A percentile compares a stretch with the other conserved stretches of the same genome.
These are phyloP conservation scores for Pelargonium cotyledonis DNA, from an alignment of 441 rosid genomes.

Conservation along the genomic window DNA sequence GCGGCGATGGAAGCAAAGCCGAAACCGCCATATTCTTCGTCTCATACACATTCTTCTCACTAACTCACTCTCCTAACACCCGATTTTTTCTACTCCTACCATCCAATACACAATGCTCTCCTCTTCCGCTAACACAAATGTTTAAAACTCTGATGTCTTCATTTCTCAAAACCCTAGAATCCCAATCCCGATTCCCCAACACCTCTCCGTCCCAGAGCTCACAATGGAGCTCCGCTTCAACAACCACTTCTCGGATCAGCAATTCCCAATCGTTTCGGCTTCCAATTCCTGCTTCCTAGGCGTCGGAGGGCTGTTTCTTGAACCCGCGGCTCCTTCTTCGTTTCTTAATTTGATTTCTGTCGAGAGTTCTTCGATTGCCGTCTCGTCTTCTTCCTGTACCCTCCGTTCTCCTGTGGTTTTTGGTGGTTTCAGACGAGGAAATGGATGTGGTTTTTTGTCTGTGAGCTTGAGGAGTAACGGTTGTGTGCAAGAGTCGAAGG, in stretches of 20 bases:
- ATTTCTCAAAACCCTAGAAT: not conserved
- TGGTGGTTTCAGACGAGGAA: not conserved
- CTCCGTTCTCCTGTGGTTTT: not conserved
- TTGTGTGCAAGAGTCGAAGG: conserved; percentile 33
- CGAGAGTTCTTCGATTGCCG: not conserved
- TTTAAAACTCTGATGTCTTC: no score
- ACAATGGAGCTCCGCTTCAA: not conserved
- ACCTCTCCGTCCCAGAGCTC: no score
- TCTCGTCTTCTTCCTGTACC: no score
- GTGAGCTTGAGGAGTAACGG: conserved; percentile 46
- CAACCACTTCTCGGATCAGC: not conserved
- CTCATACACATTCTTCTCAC: no score
- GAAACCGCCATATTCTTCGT: no score
- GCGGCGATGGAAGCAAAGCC: no score
- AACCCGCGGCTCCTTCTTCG: not conserved
- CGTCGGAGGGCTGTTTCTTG: conserved; percentile 3
- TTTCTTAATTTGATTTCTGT: not conserved
- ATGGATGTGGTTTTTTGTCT: conserved; percentile 40
- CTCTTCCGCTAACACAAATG: no score
- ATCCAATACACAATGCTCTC: no score
- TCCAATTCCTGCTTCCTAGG: not conserved
- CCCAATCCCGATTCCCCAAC: not conserved
- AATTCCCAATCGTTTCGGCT: not conserved
- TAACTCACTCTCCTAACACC: no score
- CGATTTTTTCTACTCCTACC: no score